Evolutionary conservation across 1,139 yeast species (phyloP).

Genomic region (Meyerozyma sp.): DNA sequence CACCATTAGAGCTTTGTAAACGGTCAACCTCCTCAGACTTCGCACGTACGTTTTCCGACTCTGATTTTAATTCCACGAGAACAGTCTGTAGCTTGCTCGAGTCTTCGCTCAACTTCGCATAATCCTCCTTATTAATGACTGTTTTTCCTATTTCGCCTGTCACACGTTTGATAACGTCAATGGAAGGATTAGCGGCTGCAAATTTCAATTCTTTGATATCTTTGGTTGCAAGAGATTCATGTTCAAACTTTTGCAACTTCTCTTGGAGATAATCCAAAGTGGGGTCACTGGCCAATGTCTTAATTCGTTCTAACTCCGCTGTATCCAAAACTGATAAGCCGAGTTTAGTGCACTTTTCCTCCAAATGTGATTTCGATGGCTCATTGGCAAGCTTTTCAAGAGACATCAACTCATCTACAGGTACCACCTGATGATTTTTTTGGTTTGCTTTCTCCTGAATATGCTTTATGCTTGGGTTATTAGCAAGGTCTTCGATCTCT

Average conservation of each 20-base stretch:
- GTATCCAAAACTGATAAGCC: conserved; percentile 13
- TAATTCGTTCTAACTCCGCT: conserved; percentile 14
- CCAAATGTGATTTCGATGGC: conserved; percentile 12
- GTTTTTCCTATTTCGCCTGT: background rate
- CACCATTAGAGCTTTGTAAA: background rate
- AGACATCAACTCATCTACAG: conserved; percentile 17
- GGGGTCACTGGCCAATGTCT: conserved; percentile 18
- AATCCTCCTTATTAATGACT: background rate
- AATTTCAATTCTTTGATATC: conserved; percentile 3
- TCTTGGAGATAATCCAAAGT: conserved; percentile 23
- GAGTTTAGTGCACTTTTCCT: conserved; percentile 9
- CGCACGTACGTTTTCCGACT: background rate
- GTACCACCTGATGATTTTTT: conserved; percentile 16
- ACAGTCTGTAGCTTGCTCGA: background rate
- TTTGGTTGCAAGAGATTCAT: conserved; percentile 8
- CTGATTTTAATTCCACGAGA: background rate
- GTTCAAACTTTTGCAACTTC: conserved; percentile 24
- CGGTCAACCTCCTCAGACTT: background rate
- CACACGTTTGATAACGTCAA: conserved; percentile 7
- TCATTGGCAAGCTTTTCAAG: conserved; percentile 12
- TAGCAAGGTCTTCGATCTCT: conserved; percentile 4
- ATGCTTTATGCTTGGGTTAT: conserved; percentile 20
- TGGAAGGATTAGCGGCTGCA: conserved; percentile 16
- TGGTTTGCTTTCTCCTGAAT: conserved; percentile 27
- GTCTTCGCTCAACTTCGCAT: background rate